Evolutionary conservation across 345 rosid genomes (phyloP), one percentile per base, ranked within the genome.

Genomic region (Punica granatum): DNA sequence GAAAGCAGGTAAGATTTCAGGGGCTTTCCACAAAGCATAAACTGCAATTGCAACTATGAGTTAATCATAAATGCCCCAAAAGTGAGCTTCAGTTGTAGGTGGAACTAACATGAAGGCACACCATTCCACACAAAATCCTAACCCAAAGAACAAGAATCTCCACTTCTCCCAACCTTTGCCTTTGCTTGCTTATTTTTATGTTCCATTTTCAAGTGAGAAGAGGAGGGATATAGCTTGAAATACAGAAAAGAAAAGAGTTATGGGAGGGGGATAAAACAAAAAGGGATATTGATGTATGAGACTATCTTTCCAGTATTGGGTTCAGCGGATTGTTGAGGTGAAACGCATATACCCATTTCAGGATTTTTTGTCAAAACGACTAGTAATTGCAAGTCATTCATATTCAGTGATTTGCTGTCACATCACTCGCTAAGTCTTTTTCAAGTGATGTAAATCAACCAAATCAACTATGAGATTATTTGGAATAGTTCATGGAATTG

Each of bases 1-100:
- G 76, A 94, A 89, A 72, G 85, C 85, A 61, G 97, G 96, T 78
- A 94, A 73, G 64, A 94, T 72, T 53, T 79, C 92, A 72, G 96
- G 96, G 66, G 83, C 88, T 74, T 79, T 85, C 99, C 99, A 94
- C 21, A 94, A 86, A 62, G 96, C 86, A 86, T 85, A 94, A 68
- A 94, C 99, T 94, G 87, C 86, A 72, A 32, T 61, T 41, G 7
- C n/a, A 48, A 48, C 18, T 16, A 48, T 23, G 31, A 25, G 59
- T 23, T 25, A 23, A 53, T 53, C 11, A 53, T 9, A 53, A 1
- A 2, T 18, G 0, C 53, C 53, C 4, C 53, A 46, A 18, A 19
- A 46, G 15, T 46, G 53, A 46, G 23, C 23, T 18, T 8, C 7
- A 46, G 53, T 18, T 19, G 7, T 1, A 56, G 34, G 34, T 11